phyloP scores from a whole-genome alignment of 176 grass and related monocot genomes.

The Cymbopogon citratus region DNA sequence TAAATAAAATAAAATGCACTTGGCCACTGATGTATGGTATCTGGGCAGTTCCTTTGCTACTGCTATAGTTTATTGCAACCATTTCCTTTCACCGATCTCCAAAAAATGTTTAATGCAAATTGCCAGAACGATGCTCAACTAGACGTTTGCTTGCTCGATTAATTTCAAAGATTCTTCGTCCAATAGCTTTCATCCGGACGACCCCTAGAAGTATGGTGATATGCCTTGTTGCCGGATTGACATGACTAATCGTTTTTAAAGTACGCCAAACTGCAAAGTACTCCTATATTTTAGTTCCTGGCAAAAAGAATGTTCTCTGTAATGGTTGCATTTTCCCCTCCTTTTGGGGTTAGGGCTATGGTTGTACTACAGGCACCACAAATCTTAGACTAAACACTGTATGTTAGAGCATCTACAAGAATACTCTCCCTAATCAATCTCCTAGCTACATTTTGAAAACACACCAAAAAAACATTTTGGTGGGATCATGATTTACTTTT shows the following conservation, averaged over 20 bases:
- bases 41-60: background rate
- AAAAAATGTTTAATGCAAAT: slow-evolving; percentile 26
- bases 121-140: background rate
- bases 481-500: too few species aligned
- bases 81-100: background rate
- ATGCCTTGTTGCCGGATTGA: slow-evolving; percentile 3
- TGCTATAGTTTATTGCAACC: background rate
- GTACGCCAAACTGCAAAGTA: background rate
- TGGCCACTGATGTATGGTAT: background rate
- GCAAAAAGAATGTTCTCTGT: background rate
- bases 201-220: background rate
- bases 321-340: background rate
- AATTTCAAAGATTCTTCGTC: slow-evolving; percentile 28
- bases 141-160: slow-evolving; percentile 9
- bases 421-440: too few species aligned
- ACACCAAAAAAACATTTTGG: too few species aligned
- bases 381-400: background rate
- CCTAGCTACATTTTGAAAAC: too few species aligned
- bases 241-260: background rate
- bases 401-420: too few species aligned
- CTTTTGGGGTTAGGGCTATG: background rate
- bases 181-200: slow-evolving; percentile 1
- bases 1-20: slow-evolving; percentile 33
- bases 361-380: background rate
- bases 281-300: background rate